Evolutionary conservation across 2,329 filamentous ascomycete genomes (phyloP).

Genomic region (Botrytis elliptica): DNA sequence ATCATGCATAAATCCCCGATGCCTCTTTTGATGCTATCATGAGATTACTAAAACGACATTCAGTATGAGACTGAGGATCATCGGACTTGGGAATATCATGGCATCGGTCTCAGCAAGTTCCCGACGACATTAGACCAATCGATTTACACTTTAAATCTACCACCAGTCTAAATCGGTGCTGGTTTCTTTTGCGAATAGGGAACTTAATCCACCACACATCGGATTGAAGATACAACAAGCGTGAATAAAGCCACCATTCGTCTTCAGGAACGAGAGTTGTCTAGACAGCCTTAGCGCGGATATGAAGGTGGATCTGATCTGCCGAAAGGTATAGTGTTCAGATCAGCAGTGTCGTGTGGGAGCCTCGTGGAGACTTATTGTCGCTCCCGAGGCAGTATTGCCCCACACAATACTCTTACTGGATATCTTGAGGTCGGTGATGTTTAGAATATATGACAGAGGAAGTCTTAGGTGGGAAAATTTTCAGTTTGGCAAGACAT

Average conservation of each 20-base stretch:
- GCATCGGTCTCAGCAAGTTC: background rate
- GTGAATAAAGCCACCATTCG: background rate
- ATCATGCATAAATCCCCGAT: background rate
- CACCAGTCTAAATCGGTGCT: background rate
- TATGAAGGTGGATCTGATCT: background rate
- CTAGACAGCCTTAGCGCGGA: constrained; percentile 2
- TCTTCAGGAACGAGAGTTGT: background rate
- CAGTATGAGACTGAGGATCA: background rate
- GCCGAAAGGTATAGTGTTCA: background rate
- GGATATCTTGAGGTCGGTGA: background rate
- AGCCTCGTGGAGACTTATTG: background rate
- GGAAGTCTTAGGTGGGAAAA: background rate
- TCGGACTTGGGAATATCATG: background rate
- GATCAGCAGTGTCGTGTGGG: background rate
- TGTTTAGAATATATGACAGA: background rate
- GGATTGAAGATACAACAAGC: background rate
- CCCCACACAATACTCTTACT: background rate
- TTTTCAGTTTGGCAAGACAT: background rate
- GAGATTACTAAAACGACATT: background rate
- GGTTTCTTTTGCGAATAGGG: background rate
- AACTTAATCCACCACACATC: background rate
- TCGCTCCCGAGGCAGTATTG: background rate
- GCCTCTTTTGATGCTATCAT: background rate
- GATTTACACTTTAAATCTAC: background rate
- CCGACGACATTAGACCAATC: background rate